Percentiles rank a stretch among this genome's conserved stretches.
phyloP scores from a whole-genome alignment of 2,329 filamentous ascomycete species.

The Colletotrichum zoysiae region DNA sequence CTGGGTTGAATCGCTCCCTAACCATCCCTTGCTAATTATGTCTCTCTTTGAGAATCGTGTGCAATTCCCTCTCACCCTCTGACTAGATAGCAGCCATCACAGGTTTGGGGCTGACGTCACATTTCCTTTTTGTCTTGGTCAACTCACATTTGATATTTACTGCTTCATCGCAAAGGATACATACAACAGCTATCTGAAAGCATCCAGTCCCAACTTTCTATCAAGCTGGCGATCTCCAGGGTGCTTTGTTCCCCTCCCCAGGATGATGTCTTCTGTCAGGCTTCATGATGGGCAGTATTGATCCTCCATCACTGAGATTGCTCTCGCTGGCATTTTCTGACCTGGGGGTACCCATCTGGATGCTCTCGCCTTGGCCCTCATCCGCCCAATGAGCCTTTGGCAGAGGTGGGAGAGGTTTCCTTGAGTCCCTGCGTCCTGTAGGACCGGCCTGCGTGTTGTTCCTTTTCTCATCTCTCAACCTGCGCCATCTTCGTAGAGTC shows the following conservation, averaged over 20 bases:
- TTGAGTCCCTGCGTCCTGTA: neutral
- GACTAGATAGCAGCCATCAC: neutral
- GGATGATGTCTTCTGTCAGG: neutral
- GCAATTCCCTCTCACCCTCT: too few relatives aligned
- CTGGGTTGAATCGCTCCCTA: too few relatives aligned
- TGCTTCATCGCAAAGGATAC: neutral
- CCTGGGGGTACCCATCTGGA: neutral
- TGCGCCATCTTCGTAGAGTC: neutral
- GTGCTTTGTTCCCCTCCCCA: neutral
- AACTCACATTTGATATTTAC: neutral
- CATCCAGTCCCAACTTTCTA: neutral
- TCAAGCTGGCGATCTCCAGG: neutral
- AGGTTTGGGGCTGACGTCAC: neutral
- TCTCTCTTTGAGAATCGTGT: too few relatives aligned
- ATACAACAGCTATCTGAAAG: neutral
- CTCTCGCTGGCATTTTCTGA: neutral
- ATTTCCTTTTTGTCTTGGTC: neutral
- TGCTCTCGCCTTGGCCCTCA: neutral
- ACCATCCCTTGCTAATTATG: too few relatives aligned
- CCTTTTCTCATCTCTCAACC: neutral
- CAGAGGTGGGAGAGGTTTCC: neutral
- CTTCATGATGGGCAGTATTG: neutral
- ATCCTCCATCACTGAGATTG: neutral
- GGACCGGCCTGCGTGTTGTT: neutral
- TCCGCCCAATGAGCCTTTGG: neutral